Conservation (phyloP, 768 basidiomycete species). For the Collybia sp. region DNA sequence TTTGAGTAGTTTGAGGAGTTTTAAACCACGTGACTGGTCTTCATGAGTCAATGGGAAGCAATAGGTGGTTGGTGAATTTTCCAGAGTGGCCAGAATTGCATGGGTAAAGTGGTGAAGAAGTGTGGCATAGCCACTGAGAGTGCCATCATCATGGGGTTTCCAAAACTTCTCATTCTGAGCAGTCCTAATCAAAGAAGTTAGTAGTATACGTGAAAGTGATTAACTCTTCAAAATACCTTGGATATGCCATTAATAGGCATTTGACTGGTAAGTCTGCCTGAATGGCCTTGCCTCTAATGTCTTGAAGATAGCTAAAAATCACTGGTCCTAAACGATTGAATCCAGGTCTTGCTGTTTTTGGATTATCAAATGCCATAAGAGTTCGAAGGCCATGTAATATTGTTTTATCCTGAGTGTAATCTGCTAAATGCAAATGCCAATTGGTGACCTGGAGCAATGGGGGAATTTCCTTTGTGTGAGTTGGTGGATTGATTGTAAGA, state of each 20-base stretch:
- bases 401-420: background rate
- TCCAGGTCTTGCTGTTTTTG: background rate
- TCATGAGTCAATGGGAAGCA: background rate
- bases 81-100: background rate
- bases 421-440: background rate
- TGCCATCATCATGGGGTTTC: background rate
- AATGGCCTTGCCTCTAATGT: background rate
- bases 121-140: background rate
- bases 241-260: background rate
- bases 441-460: background rate
- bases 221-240: background rate
- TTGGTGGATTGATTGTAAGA: background rate
- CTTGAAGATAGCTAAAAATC: background rate
- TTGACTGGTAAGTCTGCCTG: background rate
- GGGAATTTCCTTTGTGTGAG: background rate
- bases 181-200: background rate
- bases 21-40: background rate
- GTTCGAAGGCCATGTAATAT: background rate
- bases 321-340: background rate
- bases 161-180: background rate
- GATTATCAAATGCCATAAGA: background rate
- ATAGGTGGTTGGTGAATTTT: background rate
- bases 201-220: background rate
- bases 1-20: background rate
- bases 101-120: background rate